These are phyloP conservation scores for Russula vinacea DNA, from an alignment of 768 basidiomycete species.

Conservation along the genomic window DNA sequence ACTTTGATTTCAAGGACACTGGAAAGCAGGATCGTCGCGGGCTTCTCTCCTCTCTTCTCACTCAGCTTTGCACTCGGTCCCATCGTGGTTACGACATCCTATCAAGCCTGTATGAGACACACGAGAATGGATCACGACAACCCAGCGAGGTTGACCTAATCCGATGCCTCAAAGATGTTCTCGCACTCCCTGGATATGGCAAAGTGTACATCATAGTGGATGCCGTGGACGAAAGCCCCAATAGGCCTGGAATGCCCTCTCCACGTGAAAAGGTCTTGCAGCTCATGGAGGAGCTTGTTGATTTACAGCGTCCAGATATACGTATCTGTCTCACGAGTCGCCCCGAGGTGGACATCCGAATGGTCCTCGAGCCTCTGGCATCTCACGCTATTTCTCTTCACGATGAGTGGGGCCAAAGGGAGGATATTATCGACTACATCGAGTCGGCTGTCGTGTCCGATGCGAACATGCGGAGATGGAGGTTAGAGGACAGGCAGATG, in stretches of 20 bases:
- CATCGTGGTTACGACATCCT: neutral
- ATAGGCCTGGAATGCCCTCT: neutral
- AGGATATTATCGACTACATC: neutral
- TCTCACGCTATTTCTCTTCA: neutral
- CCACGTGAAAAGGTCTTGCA: neutral
- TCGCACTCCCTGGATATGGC: neutral
- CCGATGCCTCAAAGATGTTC: neutral
- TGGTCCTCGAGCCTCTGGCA: neutral
- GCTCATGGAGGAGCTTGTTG: neutral
- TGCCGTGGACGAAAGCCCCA: conserved; percentile 6
- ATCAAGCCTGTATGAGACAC: neutral
- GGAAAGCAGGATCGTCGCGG: conserved; percentile 12
- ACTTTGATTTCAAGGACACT: conserved; percentile 6
- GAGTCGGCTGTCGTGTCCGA: neutral
- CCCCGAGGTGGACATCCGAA: conserved; percentile 12
- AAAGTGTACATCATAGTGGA: conserved; percentile 1
- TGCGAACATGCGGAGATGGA: neutral
- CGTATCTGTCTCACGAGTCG: conserved; percentile 1
- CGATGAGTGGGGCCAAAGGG: neutral
- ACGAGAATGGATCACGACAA: neutral
- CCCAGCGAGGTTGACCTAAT: neutral
- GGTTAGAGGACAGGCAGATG: neutral
- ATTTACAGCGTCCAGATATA: neutral
- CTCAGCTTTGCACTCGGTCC: conserved; percentile 6
- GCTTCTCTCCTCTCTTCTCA: conserved; percentile 1